Conservation (phyloP, 2,329 filamentous ascomycete species). For the Thielaviopsis cerberus region DNA sequence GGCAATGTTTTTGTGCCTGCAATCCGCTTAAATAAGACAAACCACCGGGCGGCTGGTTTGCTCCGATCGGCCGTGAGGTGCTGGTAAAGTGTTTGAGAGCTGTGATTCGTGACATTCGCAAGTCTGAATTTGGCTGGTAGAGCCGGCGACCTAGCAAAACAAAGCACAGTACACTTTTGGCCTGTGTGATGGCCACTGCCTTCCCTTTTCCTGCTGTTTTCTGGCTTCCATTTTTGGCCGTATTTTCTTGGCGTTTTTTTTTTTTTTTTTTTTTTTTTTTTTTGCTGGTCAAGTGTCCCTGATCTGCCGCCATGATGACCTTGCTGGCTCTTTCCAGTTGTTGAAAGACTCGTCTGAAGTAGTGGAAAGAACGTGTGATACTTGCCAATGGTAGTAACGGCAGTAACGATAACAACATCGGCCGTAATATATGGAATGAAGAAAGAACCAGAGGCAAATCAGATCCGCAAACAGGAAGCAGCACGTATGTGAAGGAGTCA, state of each 20-base stretch:
- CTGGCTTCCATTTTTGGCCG: not conserved
- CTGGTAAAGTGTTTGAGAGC: not conserved
- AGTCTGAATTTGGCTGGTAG: too few relatives aligned
- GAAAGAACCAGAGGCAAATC: not conserved
- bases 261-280: too few relatives aligned
- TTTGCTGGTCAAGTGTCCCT: too few relatives aligned
- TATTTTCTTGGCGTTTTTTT: not conserved
- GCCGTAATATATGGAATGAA: not conserved
- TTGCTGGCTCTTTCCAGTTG: too few relatives aligned
- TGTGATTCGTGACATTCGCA: not conserved
- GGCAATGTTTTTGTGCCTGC: not conserved
- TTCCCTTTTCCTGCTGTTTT: not conserved
- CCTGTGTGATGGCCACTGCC: too few relatives aligned
- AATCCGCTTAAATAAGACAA: not conserved
- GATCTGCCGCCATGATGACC: too few relatives aligned
- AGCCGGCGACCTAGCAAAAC: not conserved
- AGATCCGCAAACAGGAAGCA: not conserved
- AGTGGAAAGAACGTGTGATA: not conserved
- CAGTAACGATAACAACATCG: not conserved
- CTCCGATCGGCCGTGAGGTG: not conserved
- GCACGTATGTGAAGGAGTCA: not conserved
- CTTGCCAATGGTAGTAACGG: too few relatives aligned
- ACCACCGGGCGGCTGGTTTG: not conserved
- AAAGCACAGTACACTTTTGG: too few relatives aligned
- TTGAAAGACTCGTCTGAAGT: too few relatives aligned